Conservation (phyloP, 768 basidiomycete genomes). For the Boletus insuetus region DNA sequence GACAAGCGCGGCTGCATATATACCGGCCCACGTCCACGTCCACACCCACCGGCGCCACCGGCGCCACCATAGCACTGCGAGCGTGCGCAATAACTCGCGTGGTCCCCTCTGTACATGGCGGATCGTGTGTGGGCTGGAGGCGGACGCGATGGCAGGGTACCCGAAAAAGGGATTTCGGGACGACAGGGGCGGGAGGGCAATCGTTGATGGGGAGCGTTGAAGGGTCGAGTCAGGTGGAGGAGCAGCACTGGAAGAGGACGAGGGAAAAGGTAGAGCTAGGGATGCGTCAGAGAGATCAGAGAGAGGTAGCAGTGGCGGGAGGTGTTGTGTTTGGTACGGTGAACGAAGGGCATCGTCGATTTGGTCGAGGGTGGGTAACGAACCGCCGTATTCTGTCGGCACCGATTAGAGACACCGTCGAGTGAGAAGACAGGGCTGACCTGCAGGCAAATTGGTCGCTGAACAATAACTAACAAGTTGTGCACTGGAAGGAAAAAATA, state of each 20-base stretch:
- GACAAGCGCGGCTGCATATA: conserved; percentile 32
- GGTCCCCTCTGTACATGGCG: conserved; percentile 65
- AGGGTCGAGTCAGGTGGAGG: neutral
- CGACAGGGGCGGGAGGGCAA: conserved; percentile 51
- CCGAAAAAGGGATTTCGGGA: conserved; percentile 72
- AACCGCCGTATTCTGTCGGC: conserved; percentile 64
- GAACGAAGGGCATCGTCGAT: conserved; percentile 48
- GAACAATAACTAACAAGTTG: conserved; percentile 58
- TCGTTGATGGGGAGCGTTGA: conserved; percentile 8
- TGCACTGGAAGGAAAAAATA: conserved; percentile 61
- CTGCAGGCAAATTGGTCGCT: conserved; percentile 53
- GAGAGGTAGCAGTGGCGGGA: conserved; percentile 3
- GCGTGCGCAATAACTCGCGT: conserved; percentile 62
- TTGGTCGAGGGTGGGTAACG: conserved; percentile 47
- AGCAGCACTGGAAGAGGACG: neutral
- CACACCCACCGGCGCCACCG: conserved; percentile 50
- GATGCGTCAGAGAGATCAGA: neutral
- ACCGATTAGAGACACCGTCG: too few species aligned
- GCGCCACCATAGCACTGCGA: conserved; percentile 62
- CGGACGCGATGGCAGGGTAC: conserved; percentile 48
- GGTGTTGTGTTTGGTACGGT: conserved; percentile 1
- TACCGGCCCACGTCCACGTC: conserved; percentile 21
- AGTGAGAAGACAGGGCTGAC: conserved; percentile 1
- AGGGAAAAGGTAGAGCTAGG: neutral
- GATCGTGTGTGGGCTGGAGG: conserved; percentile 39